phyloP scores from a whole-genome alignment of 306 rosid genomes.

The Quercus rubra region DNA sequence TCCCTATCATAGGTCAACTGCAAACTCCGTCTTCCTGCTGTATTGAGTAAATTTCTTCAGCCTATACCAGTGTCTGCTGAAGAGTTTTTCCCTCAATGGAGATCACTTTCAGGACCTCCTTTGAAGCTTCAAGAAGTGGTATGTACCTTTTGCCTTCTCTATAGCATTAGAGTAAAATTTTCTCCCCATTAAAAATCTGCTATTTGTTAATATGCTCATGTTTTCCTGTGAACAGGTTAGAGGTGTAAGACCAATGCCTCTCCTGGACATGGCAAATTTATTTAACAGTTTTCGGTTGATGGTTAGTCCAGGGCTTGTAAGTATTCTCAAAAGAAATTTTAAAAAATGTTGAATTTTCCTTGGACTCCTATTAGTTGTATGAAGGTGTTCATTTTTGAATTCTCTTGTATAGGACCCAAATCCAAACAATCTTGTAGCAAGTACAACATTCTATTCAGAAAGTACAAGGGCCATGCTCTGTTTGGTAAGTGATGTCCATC shows the following conservation, averaged over 20 bases:
- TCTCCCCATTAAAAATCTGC: neutral
- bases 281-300: conserved; percentile 60
- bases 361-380: conserved; percentile 15
- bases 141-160: conserved; percentile 26
- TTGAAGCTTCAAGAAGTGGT: conserved; percentile 99
- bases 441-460: conserved; percentile 91
- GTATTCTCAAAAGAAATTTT: conserved; percentile 17
- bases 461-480: conserved; percentile 95
- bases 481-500: conserved; percentile 59
- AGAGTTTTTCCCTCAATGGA: conserved; percentile 97
- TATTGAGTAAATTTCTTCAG: conserved; percentile 86
- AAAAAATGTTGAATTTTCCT: conserved; percentile 1
- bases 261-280: conserved; percentile 79
- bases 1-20: conserved; percentile 59
- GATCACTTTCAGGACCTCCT: conserved; percentile 94
- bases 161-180: neutral
- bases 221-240: conserved; percentile 68
- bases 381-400: conserved; percentile 18
- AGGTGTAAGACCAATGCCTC: conserved; percentile 90
- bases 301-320: conserved; percentile 91
- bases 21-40: conserved; percentile 95
- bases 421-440: conserved; percentile 89
- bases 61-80: conserved; percentile 78
- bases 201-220: conserved; percentile 11
- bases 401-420: conserved; percentile 78